Base-by-base conservation (phyloP, 352 stramenopile species). In the Thalassiosira exigua region DNA sequence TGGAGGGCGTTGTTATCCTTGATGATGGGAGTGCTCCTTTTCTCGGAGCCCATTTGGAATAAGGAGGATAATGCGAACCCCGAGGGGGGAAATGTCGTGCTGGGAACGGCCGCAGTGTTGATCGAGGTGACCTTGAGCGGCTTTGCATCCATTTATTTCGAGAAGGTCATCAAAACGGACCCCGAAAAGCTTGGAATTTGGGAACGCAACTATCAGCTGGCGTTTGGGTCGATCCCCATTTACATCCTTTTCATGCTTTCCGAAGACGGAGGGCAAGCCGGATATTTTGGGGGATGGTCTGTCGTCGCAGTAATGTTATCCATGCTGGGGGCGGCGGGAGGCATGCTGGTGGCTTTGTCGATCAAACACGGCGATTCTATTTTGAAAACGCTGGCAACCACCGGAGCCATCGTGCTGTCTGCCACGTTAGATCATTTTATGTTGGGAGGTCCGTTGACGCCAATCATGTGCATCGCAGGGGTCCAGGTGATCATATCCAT, bases 341-440 rank as follows among this genome's bases (percentile, higher is more conserved):
- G 92, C 22, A 58, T 96, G 32, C 75, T 96, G 17, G 92, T 95
- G 36, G 92, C 92, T 17, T 67, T 95, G 12, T 92, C 84, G 5
- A 91, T 95, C 61, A 96, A 96, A 69, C 86, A 95, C 58, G 91
- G 90, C 33, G 91, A 96, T 74, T 90, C 90, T 1, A 94, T 96
- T 67, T 64, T 96, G 12, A 96, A 96, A 78, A 96, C 92, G 22
- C 75, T 96, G 27, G 91, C 92, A 17, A 92, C 87, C 4, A 92
- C 88, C 11, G 90, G 89, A 24, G 83, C 86, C 0, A 93, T 93
- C 44, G 69, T 93, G 53, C 69, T 92, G 7, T 86, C 82, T 14
- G 76, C 77, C 33, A 17, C 85, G 0, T 30, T 93, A 12, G 88
- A 92, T 75, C 77, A 91, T 57, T 84, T 72, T 24, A 39, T 92